Evolutionary conservation across 1,139 yeast species (phyloP).

Genomic region (Zygotorulaspora mrakii): DNA sequence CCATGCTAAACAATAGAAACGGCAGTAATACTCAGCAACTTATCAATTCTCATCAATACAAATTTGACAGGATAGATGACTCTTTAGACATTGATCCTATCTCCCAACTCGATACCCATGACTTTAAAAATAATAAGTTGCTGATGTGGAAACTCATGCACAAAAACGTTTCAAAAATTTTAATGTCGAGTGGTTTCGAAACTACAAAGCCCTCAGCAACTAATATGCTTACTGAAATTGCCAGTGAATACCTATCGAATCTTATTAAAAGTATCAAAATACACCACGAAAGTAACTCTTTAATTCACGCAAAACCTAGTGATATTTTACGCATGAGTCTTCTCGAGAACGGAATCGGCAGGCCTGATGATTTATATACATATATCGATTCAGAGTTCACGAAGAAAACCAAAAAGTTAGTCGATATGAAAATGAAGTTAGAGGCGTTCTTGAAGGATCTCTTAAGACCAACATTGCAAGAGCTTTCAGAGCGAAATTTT

Average conservation of each 20-base stretch:
- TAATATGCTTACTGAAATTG: conserved; percentile 75
- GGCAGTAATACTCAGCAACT: conserved; percentile 19
- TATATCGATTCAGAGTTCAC: conserved; percentile 71
- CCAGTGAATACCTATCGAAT: conserved; percentile 74
- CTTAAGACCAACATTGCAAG: conserved; percentile 76
- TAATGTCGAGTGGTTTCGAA: conserved; percentile 95
- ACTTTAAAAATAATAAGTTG: conserved; percentile 53
- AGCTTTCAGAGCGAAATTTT: conserved; percentile 73
- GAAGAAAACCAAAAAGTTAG: conserved; percentile 65
- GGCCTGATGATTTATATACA: conserved; percentile 70
- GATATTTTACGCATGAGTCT: conserved; percentile 61
- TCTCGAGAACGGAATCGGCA: conserved; percentile 78
- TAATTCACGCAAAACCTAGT: conserved; percentile 41
- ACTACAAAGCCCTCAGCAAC: conserved; percentile 74
- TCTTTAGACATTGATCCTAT: conserved; percentile 69
- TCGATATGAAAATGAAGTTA: conserved; percentile 63
- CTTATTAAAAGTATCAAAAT: conserved; percentile 66
- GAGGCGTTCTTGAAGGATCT: conserved; percentile 75
- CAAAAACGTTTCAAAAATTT: conserved; percentile 68
- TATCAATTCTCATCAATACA: conserved; percentile 26
- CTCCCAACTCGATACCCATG: conserved; percentile 60
- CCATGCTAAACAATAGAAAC: conserved; percentile 21
- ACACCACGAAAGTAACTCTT: conserved; percentile 63
- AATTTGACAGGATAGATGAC: conserved; percentile 46
- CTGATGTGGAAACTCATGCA: conserved; percentile 65